Evolutionary conservation across 83 land plant species (phyloP), one percentile per base, ranked within the genome.

Genomic region (Picea engelmannii): DNA sequence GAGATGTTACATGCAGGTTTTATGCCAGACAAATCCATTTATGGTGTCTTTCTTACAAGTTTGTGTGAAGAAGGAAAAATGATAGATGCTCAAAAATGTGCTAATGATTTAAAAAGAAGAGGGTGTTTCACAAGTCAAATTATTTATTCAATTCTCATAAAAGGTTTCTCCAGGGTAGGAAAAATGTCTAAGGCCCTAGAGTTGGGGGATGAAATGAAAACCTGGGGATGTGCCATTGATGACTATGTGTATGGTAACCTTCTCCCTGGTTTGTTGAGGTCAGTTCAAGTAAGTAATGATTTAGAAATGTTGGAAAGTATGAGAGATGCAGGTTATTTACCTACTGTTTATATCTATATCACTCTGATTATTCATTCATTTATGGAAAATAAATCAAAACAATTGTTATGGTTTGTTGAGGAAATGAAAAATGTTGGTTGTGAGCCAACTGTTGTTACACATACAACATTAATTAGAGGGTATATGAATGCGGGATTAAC

Each of bases 281-380:
- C 6, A 6, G 89, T 89, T 40, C 44, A 79, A 18, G 12, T 82
- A 31, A 87, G 85, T 27, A 83, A 91, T 65, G 91, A 89, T 25
- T 82, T 87, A 62, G 85, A 69, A 4, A 91, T 76, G 79, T 65
- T 91, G 21, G 83, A 80, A 3, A 67, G 74, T 20, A 89, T 91
- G 91, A 91, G 78, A 61, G 64, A 47, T 49, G 66, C 5, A 1
- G 91, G 91, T 7, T 76, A 84, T 62, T 8, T 55, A 15, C 83
- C 87, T 12, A 91, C 91, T 49, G 81, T 83, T 47, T 89, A 91
- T 76, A 78, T 89, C 5, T 83, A 87, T 44, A 91, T 88, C 64
- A 81, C 86, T 11, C 81, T 89, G 1, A 85, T 91, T 2, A 81
- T 80, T 47, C 82, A 85, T 83, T 89, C 58, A 78, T 81, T 83